phyloP scores from a whole-genome alignment of 2,329 filamentous ascomycete species.

The Beauveria caledonica region DNA sequence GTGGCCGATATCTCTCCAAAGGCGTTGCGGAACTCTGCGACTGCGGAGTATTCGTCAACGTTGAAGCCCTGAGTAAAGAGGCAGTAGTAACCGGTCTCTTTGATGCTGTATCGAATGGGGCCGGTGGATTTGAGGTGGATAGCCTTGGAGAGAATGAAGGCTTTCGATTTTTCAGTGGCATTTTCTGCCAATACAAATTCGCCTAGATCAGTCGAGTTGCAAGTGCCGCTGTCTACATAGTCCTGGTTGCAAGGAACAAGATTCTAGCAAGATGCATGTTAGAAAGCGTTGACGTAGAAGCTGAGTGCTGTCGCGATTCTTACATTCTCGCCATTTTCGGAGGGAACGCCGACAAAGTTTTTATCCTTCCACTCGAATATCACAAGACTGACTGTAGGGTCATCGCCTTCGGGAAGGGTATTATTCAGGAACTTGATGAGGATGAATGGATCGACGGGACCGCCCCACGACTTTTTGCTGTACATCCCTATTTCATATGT shows the following conservation, averaged over 20 bases:
- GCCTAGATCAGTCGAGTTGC: conserved; percentile 69
- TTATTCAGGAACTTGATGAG: conserved; percentile 65
- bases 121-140: conserved; percentile 70
- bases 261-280: conserved; percentile 21
- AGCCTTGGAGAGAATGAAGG: conserved; percentile 68
- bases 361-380: conserved; percentile 94
- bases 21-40: conserved; percentile 89
- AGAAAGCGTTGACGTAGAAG: conserved; percentile 25
- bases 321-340: conserved; percentile 47
- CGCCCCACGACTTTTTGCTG: conserved; percentile 80
- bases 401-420: conserved; percentile 47
- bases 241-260: conserved; percentile 64
- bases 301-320: conserved; percentile 14
- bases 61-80: conserved; percentile 70
- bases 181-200: conserved; percentile 76
- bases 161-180: conserved; percentile 61
- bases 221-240: conserved; percentile 60
- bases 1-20: conserved; percentile 93
- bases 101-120: conserved; percentile 72
- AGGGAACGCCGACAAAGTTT: conserved; percentile 63
- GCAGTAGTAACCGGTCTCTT: conserved; percentile 93
- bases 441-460: conserved; percentile 82
- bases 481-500: conserved; percentile 67
- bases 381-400: conserved; percentile 73
- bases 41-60: conserved; percentile 62